Base-by-base conservation (phyloP, 257 asterid genomes). In the Nicotiana noctiflora region DNA sequence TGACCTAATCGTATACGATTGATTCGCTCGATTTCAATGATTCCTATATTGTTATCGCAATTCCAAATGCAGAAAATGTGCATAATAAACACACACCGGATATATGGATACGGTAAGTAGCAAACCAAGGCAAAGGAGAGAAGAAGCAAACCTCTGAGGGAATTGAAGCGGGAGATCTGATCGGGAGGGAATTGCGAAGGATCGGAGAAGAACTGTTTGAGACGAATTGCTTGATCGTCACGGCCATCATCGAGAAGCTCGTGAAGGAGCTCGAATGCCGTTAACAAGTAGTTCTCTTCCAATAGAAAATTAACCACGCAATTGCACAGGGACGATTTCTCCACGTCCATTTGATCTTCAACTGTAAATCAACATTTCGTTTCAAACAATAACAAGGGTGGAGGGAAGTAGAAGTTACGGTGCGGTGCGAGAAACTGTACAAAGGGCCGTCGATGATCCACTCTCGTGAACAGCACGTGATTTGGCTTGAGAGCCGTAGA, bases 221-320 rank as follows among this genome's bases (percentile, higher is more conserved):
- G 96, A 85, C 98, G 97, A 83, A 94, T 94, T 31, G 98, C 97
- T 60, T 93, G 98, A 84, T 89, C 85, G 82, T 94, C 97, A 44
- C 97, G 97, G 68, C 97, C 98, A 49, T 94, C 97, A 27, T 94
- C 97, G 77, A 94, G 94, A 62, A 94, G 93, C 88, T 94, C 98
- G 84, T 94, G 98, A 81, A 94, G 98, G 59, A 94, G 97, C 89
- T 94, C 98, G 87, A 94, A 94, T 84, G 98, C 98, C 88, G 98
- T 87, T 72, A 93, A 87, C 80, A 90, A 84, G 90, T 91, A 94
- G 84, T 94, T 94, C 90, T 94, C 98, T 82, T 94, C 97, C 82
- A 94, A 86, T 31, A 94, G 84, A 82, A 94, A 94, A 89, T 94
- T 94, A 84, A 94, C 98, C 62, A 94, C 97, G 83, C 96, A 93